A percentile compares a stretch with the other conserved stretches of the same genome.
Evolutionary conservation across 169 alveolate genomes (phyloP).

Genomic region (Toxoplasma gondii): DNA sequence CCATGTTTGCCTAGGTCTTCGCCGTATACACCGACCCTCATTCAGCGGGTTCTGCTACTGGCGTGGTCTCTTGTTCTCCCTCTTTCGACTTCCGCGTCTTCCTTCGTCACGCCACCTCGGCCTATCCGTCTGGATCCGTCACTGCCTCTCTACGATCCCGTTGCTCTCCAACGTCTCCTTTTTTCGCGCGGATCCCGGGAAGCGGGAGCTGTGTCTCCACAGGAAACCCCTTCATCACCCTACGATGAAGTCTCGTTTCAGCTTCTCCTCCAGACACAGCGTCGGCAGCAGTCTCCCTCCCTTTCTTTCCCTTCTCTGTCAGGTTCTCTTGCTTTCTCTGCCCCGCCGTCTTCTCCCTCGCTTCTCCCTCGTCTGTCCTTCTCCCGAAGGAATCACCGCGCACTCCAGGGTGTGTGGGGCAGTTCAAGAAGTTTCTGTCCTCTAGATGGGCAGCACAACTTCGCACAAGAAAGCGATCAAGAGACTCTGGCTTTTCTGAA

Average conservation of each 20-base stretch:
- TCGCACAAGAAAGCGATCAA: no score
- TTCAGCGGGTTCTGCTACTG: background rate
- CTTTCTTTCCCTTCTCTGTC: no score
- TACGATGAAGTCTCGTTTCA: background rate
- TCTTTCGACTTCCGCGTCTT: background rate
- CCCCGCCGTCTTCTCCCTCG: background rate
- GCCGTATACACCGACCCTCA: background rate
- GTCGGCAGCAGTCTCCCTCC: no score
- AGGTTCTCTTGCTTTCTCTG: background rate
- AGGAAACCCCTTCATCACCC: background rate
- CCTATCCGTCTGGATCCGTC: background rate
- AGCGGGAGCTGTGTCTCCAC: background rate
- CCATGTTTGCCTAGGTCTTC: background rate
- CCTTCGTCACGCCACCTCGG: background rate
- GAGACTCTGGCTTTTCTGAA: no score
- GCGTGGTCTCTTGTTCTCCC: constrained; percentile 3
- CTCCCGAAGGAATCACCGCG: background rate
- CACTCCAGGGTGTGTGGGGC: background rate
- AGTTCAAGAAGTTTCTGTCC: no score
- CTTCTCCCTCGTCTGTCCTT: background rate
- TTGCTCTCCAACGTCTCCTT: constrained; percentile 19
- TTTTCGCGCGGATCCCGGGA: background rate
- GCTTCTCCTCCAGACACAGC: background rate
- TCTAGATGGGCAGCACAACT: no score
- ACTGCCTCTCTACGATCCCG: constrained; percentile 24